Conservation (phyloP, 192 early-diverging fungal species). For the Jimgerdemannia lactiflua region DNA sequence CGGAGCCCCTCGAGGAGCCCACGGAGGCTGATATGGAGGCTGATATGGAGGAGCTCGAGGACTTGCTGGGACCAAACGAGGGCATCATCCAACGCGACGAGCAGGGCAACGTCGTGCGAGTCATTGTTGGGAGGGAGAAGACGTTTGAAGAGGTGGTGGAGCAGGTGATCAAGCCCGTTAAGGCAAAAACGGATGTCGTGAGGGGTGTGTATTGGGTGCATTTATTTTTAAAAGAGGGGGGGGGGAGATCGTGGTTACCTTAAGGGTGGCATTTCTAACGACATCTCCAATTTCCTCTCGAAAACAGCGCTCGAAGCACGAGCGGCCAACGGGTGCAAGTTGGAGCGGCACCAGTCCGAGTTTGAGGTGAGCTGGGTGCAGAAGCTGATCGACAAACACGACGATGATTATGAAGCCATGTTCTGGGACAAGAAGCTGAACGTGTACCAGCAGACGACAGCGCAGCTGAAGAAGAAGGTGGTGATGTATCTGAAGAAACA, state of each 20-base stretch:
- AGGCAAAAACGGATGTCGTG: constrained; percentile 53
- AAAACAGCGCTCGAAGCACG: constrained; percentile 48
- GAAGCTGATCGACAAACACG: constrained; percentile 64
- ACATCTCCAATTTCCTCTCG: neutral
- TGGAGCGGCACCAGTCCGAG: constrained; percentile 48
- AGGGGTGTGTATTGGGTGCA: constrained; percentile 13
- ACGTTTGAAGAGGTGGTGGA: constrained; percentile 41
- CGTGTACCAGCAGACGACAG: constrained; percentile 61
- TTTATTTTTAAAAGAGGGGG: neutral
- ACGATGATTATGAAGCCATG: constrained; percentile 73
- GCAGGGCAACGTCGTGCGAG: constrained; percentile 66
- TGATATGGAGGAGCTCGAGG: constrained; percentile 53
- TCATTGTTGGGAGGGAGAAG: constrained; percentile 61
- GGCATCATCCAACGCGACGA: constrained; percentile 84
- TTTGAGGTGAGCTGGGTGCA: constrained; percentile 57
- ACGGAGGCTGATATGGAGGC: constrained; percentile 42
- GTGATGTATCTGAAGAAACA: constrained; percentile 38
- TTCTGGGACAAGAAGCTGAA: constrained; percentile 75
- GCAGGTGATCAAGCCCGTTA: constrained; percentile 30
- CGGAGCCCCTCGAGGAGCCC: constrained; percentile 20
- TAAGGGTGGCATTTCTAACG: neutral
- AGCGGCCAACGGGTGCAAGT: constrained; percentile 39
- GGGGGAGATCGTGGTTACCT: neutral
- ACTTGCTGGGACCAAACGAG: constrained; percentile 57
- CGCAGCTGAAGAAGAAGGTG: constrained; percentile 62